phyloP scores from a whole-genome alignment of 1,139 yeast species.

The Saccharomyces hybrid region DNA sequence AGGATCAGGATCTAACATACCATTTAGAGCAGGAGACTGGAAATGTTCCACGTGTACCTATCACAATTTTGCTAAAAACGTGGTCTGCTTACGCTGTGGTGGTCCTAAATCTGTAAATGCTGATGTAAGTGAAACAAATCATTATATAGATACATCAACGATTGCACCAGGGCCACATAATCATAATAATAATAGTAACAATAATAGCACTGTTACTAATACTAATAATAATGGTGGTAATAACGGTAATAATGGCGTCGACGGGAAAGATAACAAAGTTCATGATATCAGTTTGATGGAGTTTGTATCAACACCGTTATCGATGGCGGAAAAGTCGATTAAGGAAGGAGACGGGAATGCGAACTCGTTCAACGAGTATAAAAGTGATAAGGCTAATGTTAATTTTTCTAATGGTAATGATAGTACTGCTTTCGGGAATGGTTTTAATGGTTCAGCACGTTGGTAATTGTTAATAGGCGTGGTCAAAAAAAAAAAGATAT shows the following conservation, averaged over 20 bases:
- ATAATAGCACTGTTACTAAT: slow-evolving; percentile 1
- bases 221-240: slow-evolving; percentile 4
- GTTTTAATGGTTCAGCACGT: slow-evolving; percentile 9
- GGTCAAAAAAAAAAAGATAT: not conserved
- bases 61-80: slow-evolving; percentile 89
- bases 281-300: slow-evolving; percentile 9
- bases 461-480: slow-evolving; percentile 13
- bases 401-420: slow-evolving; percentile 6
- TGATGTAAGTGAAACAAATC: slow-evolving; percentile 3
- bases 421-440: slow-evolving; percentile 4
- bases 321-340: slow-evolving; percentile 5
- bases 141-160: not conserved
- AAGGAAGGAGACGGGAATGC: not conserved
- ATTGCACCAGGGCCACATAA: not conserved
- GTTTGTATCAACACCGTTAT: slow-evolving; percentile 8
- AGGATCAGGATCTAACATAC: slow-evolving; percentile 44
- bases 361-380: slow-evolving; percentile 1
- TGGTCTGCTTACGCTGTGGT: slow-evolving; percentile 82
- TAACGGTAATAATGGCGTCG: not conserved
- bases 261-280: slow-evolving; percentile 2
- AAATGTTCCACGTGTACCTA: slow-evolving; percentile 77
- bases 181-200: slow-evolving; percentile 4
- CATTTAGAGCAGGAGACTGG: slow-evolving; percentile 97
- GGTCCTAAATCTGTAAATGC: slow-evolving; percentile 44
- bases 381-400: slow-evolving; percentile 6